Evolutionary conservation across 2,329 filamentous ascomycete genomes (phyloP), one percentile per base, ranked within the genome.

Genomic region (Fusarium hostae): DNA sequence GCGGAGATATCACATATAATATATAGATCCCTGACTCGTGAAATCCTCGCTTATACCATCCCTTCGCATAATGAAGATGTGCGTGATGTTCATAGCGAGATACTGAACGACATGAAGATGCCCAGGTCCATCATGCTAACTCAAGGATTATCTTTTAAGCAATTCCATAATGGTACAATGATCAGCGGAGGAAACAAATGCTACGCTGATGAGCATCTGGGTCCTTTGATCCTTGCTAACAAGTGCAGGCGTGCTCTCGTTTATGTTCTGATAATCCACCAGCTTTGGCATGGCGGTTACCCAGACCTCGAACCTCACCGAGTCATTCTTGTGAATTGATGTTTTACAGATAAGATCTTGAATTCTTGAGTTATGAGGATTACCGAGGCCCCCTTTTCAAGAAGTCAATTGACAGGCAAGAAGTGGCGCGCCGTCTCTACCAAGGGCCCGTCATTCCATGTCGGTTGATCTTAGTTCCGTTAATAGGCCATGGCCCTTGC

Each of bases 401-500:
- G 44, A 69, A 60, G 37, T 66, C 74, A 73, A 72, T 72, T 55
- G 66, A 58, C 50, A 65, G 57, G 50, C 62, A 43, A 65, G 62
- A 60, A 34, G 68, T 75, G 66, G 74, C 74, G 74, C 62, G 59
- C 52, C 54, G 52, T 64, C 68, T 56, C 55, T 57, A 39, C 67
- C 54, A 74, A 69, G 41, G 52, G 54, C 60, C 59, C 57, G 57
- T 70, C 37, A 66, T 72, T 62, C 73, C 73, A 68, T 73, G 71
- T 57, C 44, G 34, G 44, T 68, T 64, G 58, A 68, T 57, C 63
- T 50, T 69, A 63, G 52, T 57, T 73, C 60, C 59, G 60, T 67
- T 77, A 68, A 77, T 75, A 76, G 73, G 75, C 55, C 64, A 65
- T 40, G 73, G 74, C 75, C 75, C 75, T 77, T 77, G 75, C 75